Base-by-base conservation (phyloP, 2,329 filamentous ascomycete genomes). In the Ascochyta pisi region DNA sequence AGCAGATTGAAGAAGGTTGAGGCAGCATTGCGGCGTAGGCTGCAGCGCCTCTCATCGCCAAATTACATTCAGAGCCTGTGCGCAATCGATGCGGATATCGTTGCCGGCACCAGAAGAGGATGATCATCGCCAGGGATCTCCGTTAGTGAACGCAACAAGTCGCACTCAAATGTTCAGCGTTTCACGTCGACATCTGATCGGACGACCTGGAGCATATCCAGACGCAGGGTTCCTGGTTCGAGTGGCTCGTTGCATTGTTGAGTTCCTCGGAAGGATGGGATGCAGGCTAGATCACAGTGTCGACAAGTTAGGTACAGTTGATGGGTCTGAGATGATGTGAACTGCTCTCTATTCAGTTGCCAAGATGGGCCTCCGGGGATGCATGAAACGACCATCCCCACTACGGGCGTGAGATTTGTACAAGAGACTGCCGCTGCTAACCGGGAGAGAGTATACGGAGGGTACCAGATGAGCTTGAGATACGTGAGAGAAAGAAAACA, bases 321-420 rank as follows among this genome's bases (percentile, higher is more conserved):
- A 29, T 40, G 37, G 16, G 35, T 39, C 22, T 44, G 53, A 6
- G 15, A 23, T 34, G 37, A 43, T 38, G 33, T 43, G 16, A 62
- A 68, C 43, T 64, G 63, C 54, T 67, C 61, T 71, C 60, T 67
- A 69, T 69, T 66, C 53, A 66, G 62, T 62, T 72, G 64, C 65
- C 62, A 64, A 65, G 57, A 42, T 63, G 55, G 57, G 54, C 52
- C 58, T 62, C 43, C 57, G 63, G 46, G 56, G 60, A 54, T 57
- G 57, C 51, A 61, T 65, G 60, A 65, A 68, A 68, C 62, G 57
- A 60, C 42, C 38, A 46, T 58, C 57, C 61, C 61, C 60, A 56
- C 54, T 54, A 40, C 41, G 54, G 38, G 38, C 3, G 40, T 38
- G 49, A 48, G 43, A 38, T 58, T 44, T 58, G 45, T 63, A 66